Evolutionary conservation across 768 basidiomycete genomes (phyloP), one percentile per base, ranked within the genome.

Genomic region (Tubosaeta sp.): DNA sequence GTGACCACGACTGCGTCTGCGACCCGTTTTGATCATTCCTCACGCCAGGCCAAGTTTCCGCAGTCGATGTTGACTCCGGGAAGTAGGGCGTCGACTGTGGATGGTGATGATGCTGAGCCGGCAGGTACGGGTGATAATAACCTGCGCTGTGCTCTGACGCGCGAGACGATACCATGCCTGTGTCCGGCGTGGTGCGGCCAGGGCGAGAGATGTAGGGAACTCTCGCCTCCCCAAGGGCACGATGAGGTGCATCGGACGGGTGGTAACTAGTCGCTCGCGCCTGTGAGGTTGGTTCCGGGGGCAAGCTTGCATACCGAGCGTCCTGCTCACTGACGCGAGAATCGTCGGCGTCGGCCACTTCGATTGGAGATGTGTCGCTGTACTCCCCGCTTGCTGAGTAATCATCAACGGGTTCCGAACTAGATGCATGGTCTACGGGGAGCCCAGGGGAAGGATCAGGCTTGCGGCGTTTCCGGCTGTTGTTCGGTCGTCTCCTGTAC

Each of bases 401-500:
- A 13, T 71, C 69, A 17, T 76, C 76, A 11, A 65, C 56, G 12
- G 59, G 46, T 39, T 76, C 75, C 10, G 54, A 68, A 17, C 51
- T 55, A 42, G 64, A 58, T 22, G 67, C 60, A 16, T 63, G 56
- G 48, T 71, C 73, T 14, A 65, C 53, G n/a, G 71, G 54, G 39
- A 57, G 54, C 42, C 67, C 62, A 41, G 60, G 51, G 10, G 63
- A 53, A 26, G 63, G 53, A 50, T 78, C 78, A 0, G 70, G 52
- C 54, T 71, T 75, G 52, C 80, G 74, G 62, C 76, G 79, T 63
- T 82, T 86, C 61, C 91, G 83, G 50, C 86, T 86, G 66, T 93
- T 91, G 73, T 93, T 93, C 26, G 91, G 91, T 46, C 91, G 79
- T 48, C 91, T 83, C 61, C 85, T 82, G 74, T 93, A 93, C 42